A percentile compares a stretch with the other conserved stretches of the same genome.
phyloP scores from a whole-genome alignment of 2,329 filamentous ascomycete species.

The Penicillium crustosum region DNA sequence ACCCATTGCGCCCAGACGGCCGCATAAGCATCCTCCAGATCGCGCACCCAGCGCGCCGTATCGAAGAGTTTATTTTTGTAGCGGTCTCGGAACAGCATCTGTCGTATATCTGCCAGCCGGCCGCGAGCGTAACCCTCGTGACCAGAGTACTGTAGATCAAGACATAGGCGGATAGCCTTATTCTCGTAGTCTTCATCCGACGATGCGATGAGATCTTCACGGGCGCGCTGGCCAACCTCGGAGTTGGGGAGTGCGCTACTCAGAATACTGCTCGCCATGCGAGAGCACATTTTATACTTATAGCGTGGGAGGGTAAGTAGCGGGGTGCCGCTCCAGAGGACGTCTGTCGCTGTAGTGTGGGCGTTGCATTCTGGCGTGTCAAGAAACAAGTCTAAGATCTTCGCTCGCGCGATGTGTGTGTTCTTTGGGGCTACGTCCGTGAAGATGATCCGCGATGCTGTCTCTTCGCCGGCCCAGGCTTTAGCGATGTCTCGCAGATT shows the following conservation, averaged over 20 bases:
- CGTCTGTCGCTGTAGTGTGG: constrained; percentile 94
- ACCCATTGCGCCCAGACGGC: constrained; percentile 90
- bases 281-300: constrained; percentile 97
- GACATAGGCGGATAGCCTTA: constrained; percentile 67
- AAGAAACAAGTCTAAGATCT: constrained; percentile 90
- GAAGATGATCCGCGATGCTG: constrained; percentile 85
- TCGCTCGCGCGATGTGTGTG: constrained; percentile 86
- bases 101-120: constrained; percentile 74
- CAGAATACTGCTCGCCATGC: constrained; percentile 94
- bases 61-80: constrained; percentile 89
- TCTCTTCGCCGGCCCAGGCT: constrained; percentile 79
- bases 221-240: constrained; percentile 65
- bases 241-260: constrained; percentile 79
- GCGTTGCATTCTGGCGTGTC: constrained; percentile 98
- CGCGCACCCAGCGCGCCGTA: constrained; percentile 84
- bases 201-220: constrained; percentile 71
- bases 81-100: constrained; percentile 76
- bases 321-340: constrained; percentile 94
- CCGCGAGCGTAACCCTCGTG: constrained; percentile 50
- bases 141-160: constrained; percentile 60
- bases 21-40: constrained; percentile 85
- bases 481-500: constrained; percentile 79
- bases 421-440: constrained; percentile 96
- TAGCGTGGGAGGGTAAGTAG: constrained; percentile 87
- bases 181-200: constrained; percentile 84